Evolutionary conservation across 2,329 filamentous ascomycete species (phyloP).

Genomic region (Nigrospora osmanthi): DNA sequence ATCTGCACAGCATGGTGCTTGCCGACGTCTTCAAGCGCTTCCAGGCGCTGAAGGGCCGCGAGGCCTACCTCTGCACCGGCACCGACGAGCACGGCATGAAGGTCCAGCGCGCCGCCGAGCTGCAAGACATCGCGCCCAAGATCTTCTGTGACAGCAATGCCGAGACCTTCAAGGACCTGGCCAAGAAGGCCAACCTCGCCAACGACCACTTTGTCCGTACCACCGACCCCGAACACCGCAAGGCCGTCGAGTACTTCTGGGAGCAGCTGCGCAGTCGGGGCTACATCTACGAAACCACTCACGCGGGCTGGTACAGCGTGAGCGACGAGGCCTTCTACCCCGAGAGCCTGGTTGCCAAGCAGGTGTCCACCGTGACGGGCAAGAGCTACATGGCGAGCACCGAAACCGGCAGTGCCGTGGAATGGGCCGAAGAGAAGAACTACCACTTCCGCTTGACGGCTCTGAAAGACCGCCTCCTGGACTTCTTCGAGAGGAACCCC

Average conservation of each 20-base stretch:
- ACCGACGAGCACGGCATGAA: slow-evolving; percentile 98
- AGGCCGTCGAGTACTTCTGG: slow-evolving; percentile 89
- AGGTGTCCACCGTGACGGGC: slow-evolving; percentile 72
- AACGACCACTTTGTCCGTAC: slow-evolving; percentile 90
- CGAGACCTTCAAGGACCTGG: slow-evolving; percentile 70
- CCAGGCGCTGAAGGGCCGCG: slow-evolving; percentile 63
- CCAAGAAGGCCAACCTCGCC: slow-evolving; percentile 58
- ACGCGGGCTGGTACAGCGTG: slow-evolving; percentile 94
- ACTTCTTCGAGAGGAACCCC: slow-evolving; percentile 73
- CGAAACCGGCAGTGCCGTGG: slow-evolving; percentile 87
- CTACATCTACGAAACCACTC: slow-evolving; percentile 76
- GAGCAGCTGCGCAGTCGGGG: slow-evolving; percentile 65
- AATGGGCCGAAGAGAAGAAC: slow-evolving; percentile 89
- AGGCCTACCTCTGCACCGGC: slow-evolving; percentile 75
- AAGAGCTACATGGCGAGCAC: slow-evolving; percentile 73
- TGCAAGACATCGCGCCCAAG: slow-evolving; percentile 64
- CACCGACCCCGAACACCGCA: slow-evolving; percentile 72
- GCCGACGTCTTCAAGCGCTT: slow-evolving; percentile 89
- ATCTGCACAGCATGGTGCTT: slow-evolving; percentile 88
- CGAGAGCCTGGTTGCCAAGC: slow-evolving; percentile 62
- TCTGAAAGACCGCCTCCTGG: slow-evolving; percentile 69
- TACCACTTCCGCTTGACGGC: slow-evolving; percentile 90
- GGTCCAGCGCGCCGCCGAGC: slow-evolving; percentile 77
- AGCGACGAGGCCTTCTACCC: slow-evolving; percentile 97
- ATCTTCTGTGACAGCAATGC: slow-evolving; percentile 85